Conservation (phyloP, 208 protist genomes). For the Crithidia sp. region DNA sequence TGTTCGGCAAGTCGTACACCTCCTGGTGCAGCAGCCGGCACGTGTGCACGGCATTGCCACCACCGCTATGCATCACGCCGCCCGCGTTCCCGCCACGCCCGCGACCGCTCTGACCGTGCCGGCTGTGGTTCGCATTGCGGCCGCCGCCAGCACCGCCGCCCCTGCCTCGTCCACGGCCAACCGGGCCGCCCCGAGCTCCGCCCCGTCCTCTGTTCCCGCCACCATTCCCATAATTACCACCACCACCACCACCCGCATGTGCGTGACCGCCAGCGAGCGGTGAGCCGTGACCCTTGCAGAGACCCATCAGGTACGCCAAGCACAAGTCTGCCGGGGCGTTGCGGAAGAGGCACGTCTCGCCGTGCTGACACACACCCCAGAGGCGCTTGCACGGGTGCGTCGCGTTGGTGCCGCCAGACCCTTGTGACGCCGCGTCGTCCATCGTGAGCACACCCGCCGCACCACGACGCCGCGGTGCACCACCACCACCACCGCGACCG, state of each 20-base stretch:
- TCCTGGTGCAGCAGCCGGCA: constrained; percentile 59
- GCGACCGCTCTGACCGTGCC: not conserved
- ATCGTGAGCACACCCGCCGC: constrained; percentile 17
- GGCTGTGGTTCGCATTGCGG: not conserved
- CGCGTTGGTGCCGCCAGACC: not conserved
- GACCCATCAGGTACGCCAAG: constrained; percentile 78
- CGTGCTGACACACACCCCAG: constrained; percentile 78
- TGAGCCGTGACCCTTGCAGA: constrained; percentile 44
- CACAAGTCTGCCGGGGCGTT: constrained; percentile 75
- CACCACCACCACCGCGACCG: constrained; percentile 12
- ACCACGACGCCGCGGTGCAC: not conserved
- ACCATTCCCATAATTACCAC: constrained; percentile 8
- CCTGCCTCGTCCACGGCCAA: constrained; percentile 3
- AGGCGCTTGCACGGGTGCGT: constrained; percentile 77
- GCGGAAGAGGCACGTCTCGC: constrained; percentile 74
- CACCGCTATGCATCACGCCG: not conserved
- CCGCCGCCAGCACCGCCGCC: not conserved
- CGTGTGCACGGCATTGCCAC: not conserved
- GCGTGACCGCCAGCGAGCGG: not conserved
- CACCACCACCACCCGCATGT: not conserved
- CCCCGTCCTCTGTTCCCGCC: not conserved
- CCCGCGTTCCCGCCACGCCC: not conserved
- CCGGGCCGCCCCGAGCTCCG: not conserved
- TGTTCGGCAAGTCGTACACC: constrained; percentile 61
- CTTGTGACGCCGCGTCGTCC: constrained; percentile 23